phyloP scores from a whole-genome alignment of 2,329 filamentous ascomycete genomes.

The Orbilia javanica region DNA sequence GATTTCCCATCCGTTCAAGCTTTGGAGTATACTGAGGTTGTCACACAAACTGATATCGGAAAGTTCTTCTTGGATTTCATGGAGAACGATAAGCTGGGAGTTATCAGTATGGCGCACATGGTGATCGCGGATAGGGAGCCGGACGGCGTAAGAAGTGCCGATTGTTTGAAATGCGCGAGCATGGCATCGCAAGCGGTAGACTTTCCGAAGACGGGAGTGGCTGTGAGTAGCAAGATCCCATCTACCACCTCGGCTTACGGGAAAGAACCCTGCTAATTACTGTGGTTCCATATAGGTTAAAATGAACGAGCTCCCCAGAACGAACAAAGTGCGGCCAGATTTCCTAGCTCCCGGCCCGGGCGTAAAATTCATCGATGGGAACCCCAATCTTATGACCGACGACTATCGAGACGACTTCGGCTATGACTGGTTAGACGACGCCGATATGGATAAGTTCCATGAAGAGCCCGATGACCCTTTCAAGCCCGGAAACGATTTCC shows the following conservation, averaged over 20 bases:
- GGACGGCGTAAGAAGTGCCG: constrained; percentile 69
- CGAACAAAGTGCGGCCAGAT: constrained; percentile 59
- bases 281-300: constrained; percentile 61
- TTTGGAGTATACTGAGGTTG: constrained; percentile 71
- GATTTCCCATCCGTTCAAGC: constrained; percentile 65
- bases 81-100: constrained; percentile 74
- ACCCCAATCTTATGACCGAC: constrained; percentile 64
- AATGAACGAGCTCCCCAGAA: constrained; percentile 56
- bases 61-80: constrained; percentile 86
- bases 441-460: too few relatives aligned
- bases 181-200: constrained; percentile 80
- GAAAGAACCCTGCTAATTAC: too few relatives aligned
- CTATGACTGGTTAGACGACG: constrained; percentile 66
- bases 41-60: constrained; percentile 76
- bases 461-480: constrained; percentile 44
- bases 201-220: constrained; percentile 80
- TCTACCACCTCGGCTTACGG: constrained; percentile 65
- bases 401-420: constrained; percentile 66
- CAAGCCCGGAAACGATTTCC: not conserved
- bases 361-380: constrained; percentile 42
- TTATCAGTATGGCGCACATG: constrained; percentile 76
- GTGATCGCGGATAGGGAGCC: constrained; percentile 73
- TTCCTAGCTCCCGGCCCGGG: constrained; percentile 61
- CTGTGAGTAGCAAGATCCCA: constrained; percentile 63
- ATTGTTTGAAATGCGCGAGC: constrained; percentile 72